Evolutionary conservation across 2,329 filamentous ascomycete species (phyloP), one percentile per base, ranked within the genome.

Genomic region (Helicocarpus griseus): DNA sequence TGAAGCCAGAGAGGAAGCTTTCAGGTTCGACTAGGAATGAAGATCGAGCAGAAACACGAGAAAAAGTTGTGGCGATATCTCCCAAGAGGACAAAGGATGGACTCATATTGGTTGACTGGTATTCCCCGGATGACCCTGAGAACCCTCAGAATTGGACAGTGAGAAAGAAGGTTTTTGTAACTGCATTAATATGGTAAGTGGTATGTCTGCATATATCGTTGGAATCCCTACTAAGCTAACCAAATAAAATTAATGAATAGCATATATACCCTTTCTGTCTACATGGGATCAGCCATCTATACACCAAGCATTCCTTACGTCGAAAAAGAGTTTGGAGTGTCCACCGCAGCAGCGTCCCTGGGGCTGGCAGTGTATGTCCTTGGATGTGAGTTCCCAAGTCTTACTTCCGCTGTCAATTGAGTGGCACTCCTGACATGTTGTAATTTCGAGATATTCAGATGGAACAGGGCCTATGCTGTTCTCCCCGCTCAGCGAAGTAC

Each of bases 111-210:
- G 77, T 79, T 19, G 75, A 77, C 49, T 68, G 65, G 76, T 79
- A 80, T 60, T 74, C 69, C 40, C 76, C 73, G 14, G 77, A 81
- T 53, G 79, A 81, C 56, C 62, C 68, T 3, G 76, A 70, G 2
- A 79, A 81, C 59, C 78, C 79, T 1, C 73, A 78, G 55, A 80
- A 80, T 61, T 80, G 77, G 77, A 66, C 17, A 64, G 68, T 53
- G 48, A 57, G 19, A n/a, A 75, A 74, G 60, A 71, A 74, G 6
- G 52, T 62, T 13, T 61, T 69, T 54, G 61, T 79, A 39, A 62
- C 70, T 2, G 13, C 70, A 39, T 58, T 78, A 48, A 54, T 64
- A 45, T 60, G 19, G 14, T 39, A 35, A 21, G 31, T 35, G 31
- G 9, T 14, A 35, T 14, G 9, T 35, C 31, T 35, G 13, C 19